A percentile compares a stretch with the other conserved stretches of the same genome.
Evolutionary conservation across 805 yeast species (phyloP).

Genomic region (Cyberlindnera americana): DNA sequence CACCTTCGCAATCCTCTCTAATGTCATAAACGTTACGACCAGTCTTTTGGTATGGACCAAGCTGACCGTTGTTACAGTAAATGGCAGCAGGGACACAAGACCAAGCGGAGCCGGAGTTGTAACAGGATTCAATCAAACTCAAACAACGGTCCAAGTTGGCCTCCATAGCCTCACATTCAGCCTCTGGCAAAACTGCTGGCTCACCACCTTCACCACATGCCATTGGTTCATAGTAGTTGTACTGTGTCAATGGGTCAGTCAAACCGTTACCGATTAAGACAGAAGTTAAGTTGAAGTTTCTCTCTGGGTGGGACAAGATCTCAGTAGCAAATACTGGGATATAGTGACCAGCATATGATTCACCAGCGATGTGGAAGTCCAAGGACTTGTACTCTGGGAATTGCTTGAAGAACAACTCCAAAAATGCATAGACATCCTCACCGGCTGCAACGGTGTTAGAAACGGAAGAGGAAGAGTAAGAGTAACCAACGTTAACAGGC

Average conservation of each 20-base stretch:
- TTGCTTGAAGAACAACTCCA: conserved; percentile 74
- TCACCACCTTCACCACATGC: conserved; percentile 92
- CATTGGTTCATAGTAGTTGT: conserved; percentile 82
- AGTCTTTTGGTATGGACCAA: conserved; percentile 78
- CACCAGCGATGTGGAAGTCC: conserved; percentile 88
- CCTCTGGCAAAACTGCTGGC: conserved; percentile 71
- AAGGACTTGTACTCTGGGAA: conserved; percentile 54
- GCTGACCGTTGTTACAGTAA: conserved; percentile 82
- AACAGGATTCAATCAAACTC: conserved; percentile 72
- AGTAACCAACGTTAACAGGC: conserved; percentile 83
- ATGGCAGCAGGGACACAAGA: conserved; percentile 88
- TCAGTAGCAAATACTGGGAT: conserved; percentile 87
- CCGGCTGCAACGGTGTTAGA: conserved; percentile 79
- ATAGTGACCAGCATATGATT: conserved; percentile 92
- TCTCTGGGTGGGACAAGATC: conserved; percentile 62
- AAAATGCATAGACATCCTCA: conserved; percentile 73
- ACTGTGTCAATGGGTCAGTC: conserved; percentile 80
- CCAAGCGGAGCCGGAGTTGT: conserved; percentile 68
- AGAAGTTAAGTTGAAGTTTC: conserved; percentile 64
- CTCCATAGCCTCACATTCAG: conserved; percentile 71
- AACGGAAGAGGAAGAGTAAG: conserved; percentile 61
- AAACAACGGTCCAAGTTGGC: conserved; percentile 73
- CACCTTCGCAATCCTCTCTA: conserved; percentile 72
- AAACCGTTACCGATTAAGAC: conserved; percentile 89
- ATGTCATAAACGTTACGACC: conserved; percentile 93